Evolutionary conservation across 176 grass and related monocot genomes (phyloP).

Genomic region (Musa acuminata): DNA sequence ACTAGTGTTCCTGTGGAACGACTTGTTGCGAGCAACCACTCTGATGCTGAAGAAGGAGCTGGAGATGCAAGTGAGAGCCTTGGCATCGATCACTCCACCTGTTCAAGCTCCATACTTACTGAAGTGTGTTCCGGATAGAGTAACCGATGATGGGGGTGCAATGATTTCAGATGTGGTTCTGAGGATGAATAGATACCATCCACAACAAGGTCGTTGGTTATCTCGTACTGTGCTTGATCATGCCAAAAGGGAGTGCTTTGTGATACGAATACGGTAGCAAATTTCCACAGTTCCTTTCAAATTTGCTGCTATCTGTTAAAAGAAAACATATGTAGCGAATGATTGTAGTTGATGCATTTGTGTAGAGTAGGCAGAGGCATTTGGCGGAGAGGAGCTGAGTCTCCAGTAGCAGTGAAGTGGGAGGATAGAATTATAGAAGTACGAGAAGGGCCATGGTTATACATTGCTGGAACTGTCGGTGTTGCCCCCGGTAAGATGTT

Average conservation of each 20-base stretch:
- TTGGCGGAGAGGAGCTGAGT: constrained; percentile 88
- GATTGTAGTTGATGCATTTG: background rate
- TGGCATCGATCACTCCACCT: constrained; percentile 73
- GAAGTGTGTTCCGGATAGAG: constrained; percentile 82
- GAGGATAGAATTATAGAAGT: constrained; percentile 82
- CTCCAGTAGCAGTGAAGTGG: constrained; percentile 59
- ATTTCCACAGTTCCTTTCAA: background rate
- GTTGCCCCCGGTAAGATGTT: constrained; percentile 60
- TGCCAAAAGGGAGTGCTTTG: constrained; percentile 71
- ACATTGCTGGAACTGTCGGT: constrained; percentile 70
- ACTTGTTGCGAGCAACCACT: constrained; percentile 54
- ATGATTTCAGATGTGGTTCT: constrained; percentile 97
- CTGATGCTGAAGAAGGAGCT: constrained; percentile 34
- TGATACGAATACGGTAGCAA: constrained; percentile 61
- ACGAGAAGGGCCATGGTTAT: constrained; percentile 85
- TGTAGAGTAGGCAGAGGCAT: constrained; percentile 97
- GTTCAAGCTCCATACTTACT: constrained; percentile 76
- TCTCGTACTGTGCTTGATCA: constrained; percentile 87
- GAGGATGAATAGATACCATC: constrained; percentile 53
- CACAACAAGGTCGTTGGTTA: constrained; percentile 85
- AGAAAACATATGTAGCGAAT: background rate
- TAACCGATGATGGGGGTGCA: constrained; percentile 82
- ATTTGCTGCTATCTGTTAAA: background rate
- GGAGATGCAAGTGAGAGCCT: constrained; percentile 30
- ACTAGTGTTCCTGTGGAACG: constrained; percentile 67